These are phyloP conservation scores for Lepiota subincarnata DNA, from an alignment of 768 basidiomycete species.

Conservation along the genomic window DNA sequence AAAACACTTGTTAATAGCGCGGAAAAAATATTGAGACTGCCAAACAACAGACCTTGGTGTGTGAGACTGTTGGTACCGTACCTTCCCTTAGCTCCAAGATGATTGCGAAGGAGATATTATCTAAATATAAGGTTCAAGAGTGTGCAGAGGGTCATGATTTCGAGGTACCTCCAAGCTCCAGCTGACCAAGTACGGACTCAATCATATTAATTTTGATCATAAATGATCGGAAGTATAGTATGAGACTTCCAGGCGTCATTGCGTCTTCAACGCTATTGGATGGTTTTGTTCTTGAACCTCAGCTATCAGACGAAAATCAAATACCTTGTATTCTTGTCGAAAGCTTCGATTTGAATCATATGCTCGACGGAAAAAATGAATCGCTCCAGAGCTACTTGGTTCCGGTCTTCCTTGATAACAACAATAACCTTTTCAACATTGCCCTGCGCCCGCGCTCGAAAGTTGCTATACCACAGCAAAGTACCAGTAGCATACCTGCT, in stretches of 20 bases:
- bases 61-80: constrained; percentile 46
- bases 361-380: constrained; percentile 86
- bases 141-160: background rate
- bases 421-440: constrained; percentile 76
- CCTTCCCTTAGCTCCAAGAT: constrained; percentile 77
- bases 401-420: constrained; percentile 78
- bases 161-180: constrained; percentile 49
- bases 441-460: constrained; percentile 43
- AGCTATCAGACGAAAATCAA: constrained; percentile 7
- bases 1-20: background rate
- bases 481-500: constrained; percentile 39
- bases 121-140: constrained; percentile 25
- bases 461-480: background rate
- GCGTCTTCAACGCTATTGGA: constrained; percentile 62
- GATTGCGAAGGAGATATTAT: constrained; percentile 76
- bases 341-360: constrained; percentile 69
- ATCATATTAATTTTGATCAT: constrained; percentile 77
- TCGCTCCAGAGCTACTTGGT: constrained; percentile 80
- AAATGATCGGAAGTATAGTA: constrained; percentile 79
- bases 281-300: background rate
- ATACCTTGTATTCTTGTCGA: constrained; percentile 68
- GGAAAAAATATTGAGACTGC: background rate
- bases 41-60: constrained; percentile 36
- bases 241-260: constrained; percentile 58
- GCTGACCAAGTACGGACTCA: constrained; percentile 62